Percentiles rank a stretch among this genome's conserved stretches.
phyloP scores from a whole-genome alignment of 2,329 filamentous ascomycete genomes.

The Tothia fuscella region DNA sequence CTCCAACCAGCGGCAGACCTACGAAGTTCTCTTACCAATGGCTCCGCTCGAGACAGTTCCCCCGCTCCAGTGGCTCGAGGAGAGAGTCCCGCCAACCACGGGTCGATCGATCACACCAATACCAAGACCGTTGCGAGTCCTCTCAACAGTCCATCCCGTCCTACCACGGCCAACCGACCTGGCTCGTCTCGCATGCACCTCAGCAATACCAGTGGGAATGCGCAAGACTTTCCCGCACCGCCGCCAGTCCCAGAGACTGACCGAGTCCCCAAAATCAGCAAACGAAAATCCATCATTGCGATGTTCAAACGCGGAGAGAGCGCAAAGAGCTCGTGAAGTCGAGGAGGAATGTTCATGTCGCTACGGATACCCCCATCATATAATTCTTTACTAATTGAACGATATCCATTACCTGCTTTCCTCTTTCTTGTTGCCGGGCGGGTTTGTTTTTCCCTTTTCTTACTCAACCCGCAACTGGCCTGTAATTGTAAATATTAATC shows the following conservation, averaged over 20 bases:
- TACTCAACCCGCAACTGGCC: too few relatives aligned
- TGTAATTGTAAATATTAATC: too few relatives aligned
- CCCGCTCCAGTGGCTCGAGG: too few relatives aligned
- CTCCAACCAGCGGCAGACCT: neutral
- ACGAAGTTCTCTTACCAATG: neutral
- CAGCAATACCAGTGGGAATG: constrained; percentile 5
- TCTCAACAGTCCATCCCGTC: neutral
- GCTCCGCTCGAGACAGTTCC: neutral
- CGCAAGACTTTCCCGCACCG: constrained; percentile 13
- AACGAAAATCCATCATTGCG: constrained; percentile 35
- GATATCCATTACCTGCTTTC: too few relatives aligned
- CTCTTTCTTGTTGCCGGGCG: too few relatives aligned
- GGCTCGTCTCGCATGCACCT: constrained; percentile 21
- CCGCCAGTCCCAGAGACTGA: constrained; percentile 20
- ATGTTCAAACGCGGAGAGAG: constrained; percentile 26
- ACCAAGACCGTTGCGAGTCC: too few relatives aligned
- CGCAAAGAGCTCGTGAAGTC: neutral
- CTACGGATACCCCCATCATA: too few relatives aligned
- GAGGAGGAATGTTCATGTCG: too few relatives aligned
- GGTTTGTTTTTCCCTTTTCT: too few relatives aligned
- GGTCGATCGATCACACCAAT: neutral
- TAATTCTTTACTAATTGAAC: too few relatives aligned
- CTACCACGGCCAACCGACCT: neutral
- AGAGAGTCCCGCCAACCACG: neutral
- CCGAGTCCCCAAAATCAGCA: constrained; percentile 25